These are phyloP conservation scores for Wickerhamomyces queroliae DNA, from an alignment of 805 yeast species.

Conservation along the genomic window DNA sequence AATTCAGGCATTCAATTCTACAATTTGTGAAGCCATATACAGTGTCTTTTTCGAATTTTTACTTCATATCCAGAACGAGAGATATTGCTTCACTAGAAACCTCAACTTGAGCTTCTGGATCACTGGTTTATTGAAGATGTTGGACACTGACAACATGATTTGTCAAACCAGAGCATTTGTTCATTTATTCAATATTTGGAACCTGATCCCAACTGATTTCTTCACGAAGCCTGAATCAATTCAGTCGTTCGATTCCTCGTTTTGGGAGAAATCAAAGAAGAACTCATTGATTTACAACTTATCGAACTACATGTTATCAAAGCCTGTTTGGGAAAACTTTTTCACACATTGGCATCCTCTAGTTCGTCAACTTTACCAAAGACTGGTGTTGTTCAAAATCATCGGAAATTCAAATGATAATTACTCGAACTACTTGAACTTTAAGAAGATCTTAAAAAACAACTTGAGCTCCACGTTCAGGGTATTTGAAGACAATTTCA, in stretches of 20 bases:
- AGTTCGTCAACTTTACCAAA: constrained; percentile 60
- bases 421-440: constrained; percentile 1
- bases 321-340: constrained; percentile 44
- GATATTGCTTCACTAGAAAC: constrained; percentile 2
- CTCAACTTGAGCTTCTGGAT: constrained; percentile 81
- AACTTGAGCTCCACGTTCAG: constrained; percentile 8
- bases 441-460: constrained; percentile 1
- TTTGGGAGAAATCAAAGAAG: not conserved
- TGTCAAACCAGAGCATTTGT: constrained; percentile 60
- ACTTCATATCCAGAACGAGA: constrained; percentile 11
- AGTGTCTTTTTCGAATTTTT: constrained; percentile 28
- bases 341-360: constrained; percentile 80
- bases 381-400: constrained; percentile 66
- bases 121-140: constrained; percentile 48
- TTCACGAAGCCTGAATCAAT: not conserved
- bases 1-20: constrained; percentile 30
- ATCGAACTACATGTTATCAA: constrained; percentile 47
- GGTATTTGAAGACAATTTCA: constrained; percentile 1
- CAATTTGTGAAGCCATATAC: constrained; percentile 35
- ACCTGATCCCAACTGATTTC: constrained; percentile 43
- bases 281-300: constrained; percentile 37
- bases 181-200: constrained; percentile 71
- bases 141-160: constrained; percentile 57
- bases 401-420: constrained; percentile 26
- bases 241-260: not conserved